A percentile compares a stretch with the other conserved stretches of the same genome.
Evolutionary conservation across 2,329 filamentous ascomycete genomes (phyloP).

Genomic region (Talaromyces sp.): DNA sequence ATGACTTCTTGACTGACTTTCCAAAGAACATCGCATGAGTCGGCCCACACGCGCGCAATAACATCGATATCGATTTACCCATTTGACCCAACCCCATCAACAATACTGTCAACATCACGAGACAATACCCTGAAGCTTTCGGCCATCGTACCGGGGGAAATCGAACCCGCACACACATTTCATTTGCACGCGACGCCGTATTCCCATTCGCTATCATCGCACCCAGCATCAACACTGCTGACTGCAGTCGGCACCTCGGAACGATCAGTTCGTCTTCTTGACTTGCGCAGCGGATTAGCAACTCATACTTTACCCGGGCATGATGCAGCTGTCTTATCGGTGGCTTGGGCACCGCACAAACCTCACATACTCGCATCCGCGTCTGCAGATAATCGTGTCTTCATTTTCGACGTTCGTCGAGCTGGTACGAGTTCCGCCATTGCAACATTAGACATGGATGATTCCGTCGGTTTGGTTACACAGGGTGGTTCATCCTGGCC

Average conservation of each 20-base stretch:
- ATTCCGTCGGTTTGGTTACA: constrained; percentile 61
- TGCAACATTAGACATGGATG: constrained; percentile 75
- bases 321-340: constrained; percentile 58
- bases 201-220: constrained; percentile 64
- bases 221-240: constrained; percentile 63
- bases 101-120: constrained; percentile 41
- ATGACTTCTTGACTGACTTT: constrained; percentile 45
- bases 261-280: constrained; percentile 75
- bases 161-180: constrained; percentile 42
- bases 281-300: constrained; percentile 73
- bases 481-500: constrained; percentile 24
- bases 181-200: constrained; percentile 41
- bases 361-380: constrained; percentile 78
- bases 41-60: constrained; percentile 40
- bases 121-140: constrained; percentile 43
- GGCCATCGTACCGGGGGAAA: constrained; percentile 29
- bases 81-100: constrained; percentile 42
- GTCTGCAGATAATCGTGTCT: constrained; percentile 74
- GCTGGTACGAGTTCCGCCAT: constrained; percentile 62
- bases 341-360: constrained; percentile 74
- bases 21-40: constrained; percentile 24
- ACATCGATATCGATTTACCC: constrained; percentile 45
- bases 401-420: constrained; percentile 81
- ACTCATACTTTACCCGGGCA: constrained; percentile 67
- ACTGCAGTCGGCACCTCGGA: constrained; percentile 87